Evolutionary conservation across 2,329 filamentous ascomycete species (phyloP).

Genomic region (Cephalotrichum gorgonifer): DNA sequence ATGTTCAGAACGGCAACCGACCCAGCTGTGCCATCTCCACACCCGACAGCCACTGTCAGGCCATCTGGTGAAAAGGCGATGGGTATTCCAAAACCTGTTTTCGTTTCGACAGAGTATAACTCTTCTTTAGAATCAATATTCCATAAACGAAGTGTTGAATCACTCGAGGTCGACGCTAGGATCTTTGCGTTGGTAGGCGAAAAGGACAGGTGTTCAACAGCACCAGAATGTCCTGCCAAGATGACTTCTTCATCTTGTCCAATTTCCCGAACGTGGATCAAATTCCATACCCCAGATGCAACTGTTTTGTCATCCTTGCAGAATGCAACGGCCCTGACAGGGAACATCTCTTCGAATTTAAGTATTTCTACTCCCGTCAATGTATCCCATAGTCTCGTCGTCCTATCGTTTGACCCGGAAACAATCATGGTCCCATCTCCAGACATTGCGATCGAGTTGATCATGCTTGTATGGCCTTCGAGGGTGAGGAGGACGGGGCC

Average conservation of each 20-base stretch:
- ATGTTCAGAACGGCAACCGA: neutral
- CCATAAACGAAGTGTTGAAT: neutral
- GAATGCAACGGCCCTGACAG: neutral
- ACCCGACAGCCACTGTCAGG: neutral
- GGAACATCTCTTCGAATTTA: neutral
- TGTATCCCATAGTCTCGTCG: neutral
- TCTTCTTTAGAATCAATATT: neutral
- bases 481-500: neutral
- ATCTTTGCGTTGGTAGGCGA: neutral
- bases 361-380: neutral
- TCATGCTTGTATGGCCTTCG: neutral
- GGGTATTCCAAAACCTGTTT: neutral
- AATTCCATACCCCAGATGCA: neutral
- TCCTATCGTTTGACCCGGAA: neutral
- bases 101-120: neutral
- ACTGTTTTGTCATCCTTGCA: neutral
- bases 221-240: neutral
- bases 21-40: neutral
- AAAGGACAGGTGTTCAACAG: neutral
- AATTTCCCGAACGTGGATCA: neutral
- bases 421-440: neutral
- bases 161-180: neutral
- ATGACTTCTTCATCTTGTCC: neutral
- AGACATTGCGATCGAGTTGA: neutral
- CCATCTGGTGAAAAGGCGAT: neutral